Evolutionary conservation across 495 filamentous ascomycete genomes (phyloP), one percentile per base, ranked within the genome.

Genomic region (Sabuloglossum arenarium): DNA sequence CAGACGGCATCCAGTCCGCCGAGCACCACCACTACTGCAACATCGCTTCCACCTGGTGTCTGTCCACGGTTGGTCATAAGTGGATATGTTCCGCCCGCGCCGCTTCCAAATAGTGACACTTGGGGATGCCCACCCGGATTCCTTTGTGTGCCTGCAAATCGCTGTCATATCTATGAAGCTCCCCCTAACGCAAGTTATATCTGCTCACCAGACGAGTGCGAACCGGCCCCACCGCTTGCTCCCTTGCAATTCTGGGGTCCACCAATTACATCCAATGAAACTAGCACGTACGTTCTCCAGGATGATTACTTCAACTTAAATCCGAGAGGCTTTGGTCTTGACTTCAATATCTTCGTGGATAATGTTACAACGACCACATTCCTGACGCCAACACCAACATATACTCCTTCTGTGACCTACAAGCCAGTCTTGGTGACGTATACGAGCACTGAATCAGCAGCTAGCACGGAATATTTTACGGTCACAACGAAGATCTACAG

Each of bases 51-150:
- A 10, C 24, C 29, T 12, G 14, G 45, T 21, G 54, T 37, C 14
- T 59, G 29, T 47, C 57, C 25, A 27, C 27, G 25, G 5, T 46
- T 29, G 27, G 16, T 4, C 42, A 16, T 23, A 4, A 25, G 10
- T 11, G 57, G 1, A n/a, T 47, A 4, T 25, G 42, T n/a, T n/a
- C 55, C 57, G 28, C 42, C 57, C 43, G 43, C 60, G 9, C 60
- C 59, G 45, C 58, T 68, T 43, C 72, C 65, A 25, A 68, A 66
- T 4, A 66, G 76, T 42, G 64, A 61, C 32, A 74, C 72, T 0
- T 81, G 72, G 72, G 82, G 82, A 31, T 86, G 83, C 59, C 54
- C 65, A 9, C 78, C 83, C 10, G 82, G 82, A 0, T 78, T 59
- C 14, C 66, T 86, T 23, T 87, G 83, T 65, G 66, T 65, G 42